Base-by-base conservation (phyloP, 106 monocot genomes). In the Dactylorhiza incarnata region DNA sequence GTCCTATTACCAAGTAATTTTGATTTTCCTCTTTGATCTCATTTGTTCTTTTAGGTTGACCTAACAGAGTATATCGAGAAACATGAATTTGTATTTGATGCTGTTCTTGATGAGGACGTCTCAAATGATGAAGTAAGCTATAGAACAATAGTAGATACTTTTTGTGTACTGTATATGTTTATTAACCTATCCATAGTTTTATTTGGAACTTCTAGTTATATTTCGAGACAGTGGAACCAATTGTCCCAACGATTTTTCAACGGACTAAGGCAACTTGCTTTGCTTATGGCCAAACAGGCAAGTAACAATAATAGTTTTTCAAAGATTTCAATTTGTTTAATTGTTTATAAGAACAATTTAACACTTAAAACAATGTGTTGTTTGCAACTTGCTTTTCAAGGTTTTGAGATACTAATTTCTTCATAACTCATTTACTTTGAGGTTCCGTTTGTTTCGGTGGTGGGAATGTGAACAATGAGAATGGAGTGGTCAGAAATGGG, bases 1-100 rank as follows among this genome's bases (percentile, higher is more conserved):
- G 7, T 59, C 22, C 22, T 59, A 22, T 59, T 20, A 13, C 9
- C 37, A 66, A 66, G 13, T 26, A 37, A 66, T 37, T 37, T 66
- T 66, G 37, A 10, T 37, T 25, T 22, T 65, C 25, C 25, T 12
- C 25, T 61, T 43, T 76, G 48, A 68, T 74, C 7, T 48, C n/a
- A 65, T 56, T 26, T 23, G 24, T 58, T 82, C 7, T 16, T 76
- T 3, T 75, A 97, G 91, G 96, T 94, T 82, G 96, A 97, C 58
- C 73, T 97, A 54, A 97, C 96, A 58, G 96, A 93, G 72, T 97
- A 94, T 82, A 51, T 93, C 80, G 96, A 97, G 79, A 93, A 82
- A 73, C 96, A 97, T 88, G 96, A 91, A 73, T 97, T 97, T 83
- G 91, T 97, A 26, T 97, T 97, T 85, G 96, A 97, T 83, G 91